Percentiles rank a stretch among this genome's conserved stretches.
phyloP scores from a whole-genome alignment of 331 rosid genomes.

The Spiraea crenata region DNA sequence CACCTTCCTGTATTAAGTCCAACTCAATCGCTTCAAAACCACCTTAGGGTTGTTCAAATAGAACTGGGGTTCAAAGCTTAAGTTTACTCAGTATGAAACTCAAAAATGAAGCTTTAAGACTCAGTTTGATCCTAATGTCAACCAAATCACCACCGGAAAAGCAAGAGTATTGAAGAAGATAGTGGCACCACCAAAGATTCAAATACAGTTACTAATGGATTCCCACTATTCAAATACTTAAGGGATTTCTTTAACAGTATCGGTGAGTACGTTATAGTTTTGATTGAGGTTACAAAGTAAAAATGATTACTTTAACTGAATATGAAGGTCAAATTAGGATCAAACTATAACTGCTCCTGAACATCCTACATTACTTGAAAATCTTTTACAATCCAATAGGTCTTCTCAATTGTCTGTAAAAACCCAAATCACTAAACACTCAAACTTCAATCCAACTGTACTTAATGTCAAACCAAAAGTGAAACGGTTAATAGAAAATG shows the following conservation, averaged over 20 bases:
- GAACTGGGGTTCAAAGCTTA: background rate
- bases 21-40: background rate
- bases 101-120: background rate
- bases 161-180: background rate
- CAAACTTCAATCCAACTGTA: background rate
- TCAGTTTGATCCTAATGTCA: background rate
- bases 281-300: background rate
- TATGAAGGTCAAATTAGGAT: slow-evolving; percentile 4
- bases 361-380: too few relatives aligned
- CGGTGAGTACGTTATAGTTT: background rate
- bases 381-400: background rate
- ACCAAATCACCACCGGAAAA: background rate
- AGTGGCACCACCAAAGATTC: background rate
- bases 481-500: too few relatives aligned
- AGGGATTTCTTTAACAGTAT: too few relatives aligned
- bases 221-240: background rate
- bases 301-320: background rate
- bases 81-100: background rate
- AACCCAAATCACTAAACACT: slow-evolving; percentile 2
- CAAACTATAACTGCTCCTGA: slow-evolving; percentile 42
- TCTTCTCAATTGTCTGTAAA: slow-evolving; percentile 15
- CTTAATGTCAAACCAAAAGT: background rate
- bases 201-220: background rate
- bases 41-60: background rate
- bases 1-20: background rate